Conservation (phyloP, 768 basidiomycete species). For the Pisolithus microcarpus region DNA sequence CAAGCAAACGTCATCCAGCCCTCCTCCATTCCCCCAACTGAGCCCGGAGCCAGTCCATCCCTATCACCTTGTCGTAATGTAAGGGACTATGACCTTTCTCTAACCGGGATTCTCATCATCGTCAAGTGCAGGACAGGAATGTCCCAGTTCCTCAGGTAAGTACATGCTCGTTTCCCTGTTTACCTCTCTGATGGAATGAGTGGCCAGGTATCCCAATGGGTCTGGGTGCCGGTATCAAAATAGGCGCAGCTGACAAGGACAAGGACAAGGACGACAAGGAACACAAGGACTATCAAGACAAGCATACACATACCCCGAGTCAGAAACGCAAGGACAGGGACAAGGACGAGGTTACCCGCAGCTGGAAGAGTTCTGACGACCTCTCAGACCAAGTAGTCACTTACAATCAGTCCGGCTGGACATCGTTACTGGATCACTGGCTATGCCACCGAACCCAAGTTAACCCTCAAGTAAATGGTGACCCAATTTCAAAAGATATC, state of each 20-base stretch:
- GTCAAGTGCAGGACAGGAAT: conserved; percentile 66
- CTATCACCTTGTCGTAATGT: conserved; percentile 78
- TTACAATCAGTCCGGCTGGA: conserved; percentile 52
- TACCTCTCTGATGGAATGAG: conserved; percentile 1
- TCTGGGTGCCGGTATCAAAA: conserved; percentile 68
- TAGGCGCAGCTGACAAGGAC: conserved; percentile 46
- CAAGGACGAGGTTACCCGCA: conserved; percentile 26
- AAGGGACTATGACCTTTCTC: conserved; percentile 19
- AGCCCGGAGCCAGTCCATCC: conserved; percentile 51
- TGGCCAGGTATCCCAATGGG: conserved; percentile 66
- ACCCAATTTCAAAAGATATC: conserved; percentile 22
- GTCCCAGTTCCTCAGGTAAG: conserved; percentile 68
- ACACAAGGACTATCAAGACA: conserved; percentile 24
- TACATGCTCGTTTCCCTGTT: background rate
- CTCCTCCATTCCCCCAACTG: conserved; percentile 38
- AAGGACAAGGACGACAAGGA: conserved; percentile 28
- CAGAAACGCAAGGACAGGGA: conserved; percentile 33
- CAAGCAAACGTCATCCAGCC: conserved; percentile 21
- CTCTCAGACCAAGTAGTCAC: conserved; percentile 26
- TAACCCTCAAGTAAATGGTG: conserved; percentile 11
- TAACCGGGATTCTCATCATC: conserved; percentile 12
- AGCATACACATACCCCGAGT: conserved; percentile 19
- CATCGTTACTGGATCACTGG: conserved; percentile 70
- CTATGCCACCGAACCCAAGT: conserved; percentile 39
- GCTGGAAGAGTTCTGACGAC: conserved; percentile 32